These are phyloP conservation scores for Candida sphagnicola DNA, from an alignment of 805 yeast genomes.

Conservation along the genomic window DNA sequence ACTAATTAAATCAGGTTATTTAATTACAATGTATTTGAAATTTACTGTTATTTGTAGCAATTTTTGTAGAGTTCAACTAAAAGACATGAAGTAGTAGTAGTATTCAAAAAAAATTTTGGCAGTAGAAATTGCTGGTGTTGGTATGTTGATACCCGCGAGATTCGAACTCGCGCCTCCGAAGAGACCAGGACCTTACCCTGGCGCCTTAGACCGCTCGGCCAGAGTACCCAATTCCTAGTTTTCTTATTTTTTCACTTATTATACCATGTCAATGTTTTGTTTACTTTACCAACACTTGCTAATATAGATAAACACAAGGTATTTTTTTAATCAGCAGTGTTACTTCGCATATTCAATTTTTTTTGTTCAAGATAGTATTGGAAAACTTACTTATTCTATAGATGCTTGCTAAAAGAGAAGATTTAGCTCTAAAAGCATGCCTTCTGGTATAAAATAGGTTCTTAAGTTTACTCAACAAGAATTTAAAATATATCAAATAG, in stretches of 20 bases:
- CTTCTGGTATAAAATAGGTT: no score
- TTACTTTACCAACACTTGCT: no score
- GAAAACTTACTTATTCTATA: no score
- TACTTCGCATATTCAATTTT: no score
- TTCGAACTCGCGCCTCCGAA: slow-evolving; percentile 36
- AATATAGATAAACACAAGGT: background rate
- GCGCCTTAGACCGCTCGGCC: slow-evolving; percentile 7
- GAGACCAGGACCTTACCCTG: slow-evolving; percentile 15
- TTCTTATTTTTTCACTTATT: background rate
- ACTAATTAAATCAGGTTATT: background rate
- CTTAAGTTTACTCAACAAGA: no score
- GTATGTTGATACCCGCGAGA: slow-evolving; percentile 17
- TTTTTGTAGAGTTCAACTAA: background rate
- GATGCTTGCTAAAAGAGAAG: no score
- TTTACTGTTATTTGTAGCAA: no score
- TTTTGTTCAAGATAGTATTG: no score
- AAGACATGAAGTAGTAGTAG: background rate
- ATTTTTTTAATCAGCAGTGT: no score
- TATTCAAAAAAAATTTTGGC: slow-evolving; percentile 1
- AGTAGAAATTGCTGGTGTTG: slow-evolving; percentile 3
- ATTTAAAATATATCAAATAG: no score
- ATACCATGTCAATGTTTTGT: background rate
- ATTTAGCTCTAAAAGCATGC: no score
- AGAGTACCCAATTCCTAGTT: slow-evolving; percentile 5
- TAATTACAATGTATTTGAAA: no score